These are phyloP conservation scores for Boletus rubroflammeus DNA, from an alignment of 768 basidiomycete genomes.

Conservation along the genomic window DNA sequence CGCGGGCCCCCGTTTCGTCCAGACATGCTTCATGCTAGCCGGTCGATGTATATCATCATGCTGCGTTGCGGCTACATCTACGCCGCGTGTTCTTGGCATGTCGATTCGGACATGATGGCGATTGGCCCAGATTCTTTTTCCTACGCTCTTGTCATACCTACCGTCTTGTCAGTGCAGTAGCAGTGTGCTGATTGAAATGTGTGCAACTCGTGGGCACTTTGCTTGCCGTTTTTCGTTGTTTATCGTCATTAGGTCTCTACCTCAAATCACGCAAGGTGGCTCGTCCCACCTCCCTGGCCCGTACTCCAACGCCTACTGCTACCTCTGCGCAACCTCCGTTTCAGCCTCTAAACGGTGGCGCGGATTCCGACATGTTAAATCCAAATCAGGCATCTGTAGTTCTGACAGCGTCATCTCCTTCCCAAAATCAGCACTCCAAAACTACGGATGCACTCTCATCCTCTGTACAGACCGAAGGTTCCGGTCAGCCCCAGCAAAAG, in stretches of 20 bases:
- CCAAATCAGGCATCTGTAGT: conserved; percentile 34
- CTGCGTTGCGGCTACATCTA: conserved; percentile 30
- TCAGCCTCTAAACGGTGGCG: conserved; percentile 33
- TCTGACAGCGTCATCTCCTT: conserved; percentile 25
- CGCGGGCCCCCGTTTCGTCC: conserved; percentile 30
- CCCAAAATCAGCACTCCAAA: conserved; percentile 32
- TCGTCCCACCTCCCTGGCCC: conserved; percentile 60
- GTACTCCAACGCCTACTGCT: conserved; percentile 33
- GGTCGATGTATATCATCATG: conserved; percentile 34
- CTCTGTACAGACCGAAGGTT: conserved; percentile 25
- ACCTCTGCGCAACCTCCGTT: conserved; percentile 31
- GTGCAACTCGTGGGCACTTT: conserved; percentile 36
- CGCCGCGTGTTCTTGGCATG: conserved; percentile 35
- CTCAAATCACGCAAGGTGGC: conserved; percentile 78
- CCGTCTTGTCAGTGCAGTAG: conserved; percentile 34
- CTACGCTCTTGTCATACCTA: conserved; percentile 31
- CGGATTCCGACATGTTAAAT: conserved; percentile 36
- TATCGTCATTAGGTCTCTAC: conserved; percentile 64
- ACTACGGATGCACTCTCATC: conserved; percentile 28
- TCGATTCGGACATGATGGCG: conserved; percentile 31
- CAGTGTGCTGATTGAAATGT: conserved; percentile 40
- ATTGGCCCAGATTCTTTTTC: conserved; percentile 34
- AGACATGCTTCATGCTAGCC: conserved; percentile 27
- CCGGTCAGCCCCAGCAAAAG: conserved; percentile 27
- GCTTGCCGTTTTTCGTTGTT: conserved; percentile 32